These are phyloP conservation scores for Phytophthora nicotianae DNA, from an alignment of 352 stramenopile species.

Conservation along the genomic window DNA sequence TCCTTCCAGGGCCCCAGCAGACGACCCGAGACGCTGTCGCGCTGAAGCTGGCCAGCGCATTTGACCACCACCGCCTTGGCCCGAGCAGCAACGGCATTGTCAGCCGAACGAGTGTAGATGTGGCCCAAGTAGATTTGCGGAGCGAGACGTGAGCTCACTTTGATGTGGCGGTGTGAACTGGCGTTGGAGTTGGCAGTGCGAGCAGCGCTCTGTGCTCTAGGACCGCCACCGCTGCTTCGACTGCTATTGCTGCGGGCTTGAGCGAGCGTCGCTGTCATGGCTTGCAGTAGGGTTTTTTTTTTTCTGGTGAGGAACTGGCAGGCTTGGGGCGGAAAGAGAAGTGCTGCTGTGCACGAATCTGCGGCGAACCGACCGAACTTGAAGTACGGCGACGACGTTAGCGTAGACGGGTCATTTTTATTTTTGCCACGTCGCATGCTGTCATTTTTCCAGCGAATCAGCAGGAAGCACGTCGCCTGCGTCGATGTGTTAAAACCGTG, in stretches of 20 bases:
- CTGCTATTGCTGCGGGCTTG: constrained; percentile 4
- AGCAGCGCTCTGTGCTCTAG: background rate
- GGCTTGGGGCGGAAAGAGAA: constrained; percentile 1
- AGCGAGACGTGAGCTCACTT: constrained; percentile 36
- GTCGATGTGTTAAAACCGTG: background rate
- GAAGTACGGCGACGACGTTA: constrained; percentile 14
- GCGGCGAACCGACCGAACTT: constrained; percentile 2
- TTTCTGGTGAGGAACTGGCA: background rate
- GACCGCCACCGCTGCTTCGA: background rate
- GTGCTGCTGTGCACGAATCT: background rate
- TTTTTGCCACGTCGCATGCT: constrained; percentile 36
- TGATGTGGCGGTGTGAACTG: constrained; percentile 24
- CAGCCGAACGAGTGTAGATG: constrained; percentile 8
- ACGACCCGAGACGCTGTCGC: constrained; percentile 14
- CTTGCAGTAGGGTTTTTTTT: background rate
- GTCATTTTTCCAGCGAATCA: constrained; percentile 21
- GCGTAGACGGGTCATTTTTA: constrained; percentile 9
- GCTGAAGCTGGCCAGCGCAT: constrained; percentile 29
- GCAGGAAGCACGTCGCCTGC: constrained; percentile 7
- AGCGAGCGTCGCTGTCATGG: constrained; percentile 29
- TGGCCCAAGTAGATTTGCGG: constrained; percentile 40
- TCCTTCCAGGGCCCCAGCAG: constrained; percentile 34
- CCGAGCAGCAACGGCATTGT: too few relatives aligned
- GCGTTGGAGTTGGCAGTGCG: background rate
- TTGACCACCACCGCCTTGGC: constrained; percentile 35